Percentiles rank a stretch among this genome's conserved stretches.
phyloP scores from a whole-genome alignment of 2,329 filamentous ascomycete species.

The Hyphodiscus sp. region DNA sequence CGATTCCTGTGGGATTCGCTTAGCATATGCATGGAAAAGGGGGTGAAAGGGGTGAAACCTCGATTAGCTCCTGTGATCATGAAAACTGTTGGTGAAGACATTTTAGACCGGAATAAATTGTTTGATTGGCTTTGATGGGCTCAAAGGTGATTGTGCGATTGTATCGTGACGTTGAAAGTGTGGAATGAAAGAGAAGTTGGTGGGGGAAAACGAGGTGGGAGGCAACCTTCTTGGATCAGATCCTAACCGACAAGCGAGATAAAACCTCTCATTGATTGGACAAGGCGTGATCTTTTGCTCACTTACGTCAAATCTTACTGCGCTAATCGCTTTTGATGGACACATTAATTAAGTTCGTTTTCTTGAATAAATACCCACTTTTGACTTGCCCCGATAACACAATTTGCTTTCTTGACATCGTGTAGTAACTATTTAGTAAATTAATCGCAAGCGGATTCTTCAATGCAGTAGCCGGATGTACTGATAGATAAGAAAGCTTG shows the following conservation, averaged over 20 bases:
- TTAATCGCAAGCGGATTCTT: too few species aligned
- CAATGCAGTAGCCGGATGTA: too few species aligned
- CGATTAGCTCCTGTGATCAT: slow-evolving; percentile 28
- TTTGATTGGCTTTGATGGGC: not conserved
- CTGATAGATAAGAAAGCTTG: too few species aligned
- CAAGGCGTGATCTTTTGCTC: too few species aligned
- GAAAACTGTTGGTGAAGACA: slow-evolving; percentile 14
- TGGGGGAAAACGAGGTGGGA: not conserved
- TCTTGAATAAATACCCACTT: too few species aligned
- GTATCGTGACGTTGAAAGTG: not conserved
- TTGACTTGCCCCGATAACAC: too few species aligned
- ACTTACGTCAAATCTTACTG: too few species aligned
- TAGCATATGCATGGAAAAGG: slow-evolving; percentile 12
- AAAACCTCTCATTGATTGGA: not conserved
- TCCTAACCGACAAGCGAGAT: not conserved
- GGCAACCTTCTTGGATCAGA: not conserved
- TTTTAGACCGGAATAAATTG: slow-evolving; percentile 2
- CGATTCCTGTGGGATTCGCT: slow-evolving; percentile 23
- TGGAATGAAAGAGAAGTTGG: not conserved
- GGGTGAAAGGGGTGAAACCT: slow-evolving; percentile 14
- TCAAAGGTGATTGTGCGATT: slow-evolving; percentile 7
- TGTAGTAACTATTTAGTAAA: too few species aligned
- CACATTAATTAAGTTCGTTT: too few species aligned
- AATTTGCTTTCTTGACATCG: too few species aligned
- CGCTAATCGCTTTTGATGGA: too few species aligned